Percentiles rank a stretch among this genome's conserved stretches.
phyloP scores from a whole-genome alignment of 768 basidiomycete species.

The Suillus placidus region DNA sequence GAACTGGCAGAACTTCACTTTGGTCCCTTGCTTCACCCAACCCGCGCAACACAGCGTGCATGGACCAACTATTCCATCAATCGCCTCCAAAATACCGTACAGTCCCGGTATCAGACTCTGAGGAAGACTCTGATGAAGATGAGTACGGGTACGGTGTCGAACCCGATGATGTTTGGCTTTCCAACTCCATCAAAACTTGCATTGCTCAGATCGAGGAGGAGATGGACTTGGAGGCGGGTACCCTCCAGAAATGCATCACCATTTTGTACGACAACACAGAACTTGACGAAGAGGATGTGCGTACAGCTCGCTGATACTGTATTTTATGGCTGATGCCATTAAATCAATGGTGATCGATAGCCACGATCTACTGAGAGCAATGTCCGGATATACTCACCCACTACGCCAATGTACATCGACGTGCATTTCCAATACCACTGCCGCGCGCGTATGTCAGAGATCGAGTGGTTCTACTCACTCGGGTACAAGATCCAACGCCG shows the following conservation, averaged over 20 bases:
- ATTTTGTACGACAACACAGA: not conserved
- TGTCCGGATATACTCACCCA: conserved; percentile 13
- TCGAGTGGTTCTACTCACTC: conserved; percentile 20
- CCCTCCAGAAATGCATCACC: conserved; percentile 2
- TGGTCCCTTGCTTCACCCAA: conserved; percentile 10
- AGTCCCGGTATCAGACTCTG: not conserved
- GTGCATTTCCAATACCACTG: conserved; percentile 21
- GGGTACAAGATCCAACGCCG: conserved; percentile 14
- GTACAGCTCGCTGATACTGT: not conserved
- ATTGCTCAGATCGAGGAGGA: not conserved
- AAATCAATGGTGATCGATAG: not conserved
- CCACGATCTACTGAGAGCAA: conserved; percentile 9
- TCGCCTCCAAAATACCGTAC: not conserved
- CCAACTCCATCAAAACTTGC: not conserved
- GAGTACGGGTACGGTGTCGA: not conserved
- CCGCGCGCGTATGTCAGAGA: not conserved
- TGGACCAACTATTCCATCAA: conserved; percentile 11
- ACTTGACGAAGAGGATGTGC: not conserved
- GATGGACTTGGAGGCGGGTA: not conserved
- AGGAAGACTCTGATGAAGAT: not conserved
- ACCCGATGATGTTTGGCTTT: conserved; percentile 1
- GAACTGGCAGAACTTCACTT: conserved; percentile 11
- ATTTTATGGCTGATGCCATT: not conserved
- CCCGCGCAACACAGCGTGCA: not conserved
- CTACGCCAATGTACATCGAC: conserved; percentile 18